Evolutionary conservation across 306 rosid genomes (phyloP).

Genomic region (Crataegus laevigata): DNA sequence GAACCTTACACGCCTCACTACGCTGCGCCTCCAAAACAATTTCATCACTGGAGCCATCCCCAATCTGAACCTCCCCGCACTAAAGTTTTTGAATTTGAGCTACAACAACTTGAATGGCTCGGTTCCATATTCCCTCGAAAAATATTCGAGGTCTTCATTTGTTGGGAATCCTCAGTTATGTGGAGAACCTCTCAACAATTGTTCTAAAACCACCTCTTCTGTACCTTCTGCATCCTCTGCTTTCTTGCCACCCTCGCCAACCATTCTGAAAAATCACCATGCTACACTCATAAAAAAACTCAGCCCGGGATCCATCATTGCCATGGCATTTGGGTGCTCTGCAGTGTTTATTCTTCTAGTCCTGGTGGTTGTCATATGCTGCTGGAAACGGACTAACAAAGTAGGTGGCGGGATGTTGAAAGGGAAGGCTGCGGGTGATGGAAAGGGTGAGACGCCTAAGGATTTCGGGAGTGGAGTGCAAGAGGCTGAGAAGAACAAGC

Average conservation of each 20-base stretch:
- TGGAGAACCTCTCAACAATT: constrained; percentile 54
- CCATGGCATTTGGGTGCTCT: constrained; percentile 43
- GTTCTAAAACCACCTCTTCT: constrained; percentile 32
- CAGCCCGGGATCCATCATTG: constrained; percentile 41
- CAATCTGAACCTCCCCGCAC: constrained; percentile 44
- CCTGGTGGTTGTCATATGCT: constrained; percentile 33
- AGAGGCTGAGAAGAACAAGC: constrained; percentile 70
- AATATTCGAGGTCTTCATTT: constrained; percentile 52
- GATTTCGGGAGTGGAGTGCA: constrained; percentile 85
- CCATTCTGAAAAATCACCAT: constrained; percentile 20
- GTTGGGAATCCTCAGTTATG: constrained; percentile 57
- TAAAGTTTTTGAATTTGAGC: constrained; percentile 56
- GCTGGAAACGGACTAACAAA: constrained; percentile 30
- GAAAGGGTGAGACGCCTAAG: constrained; percentile 52
- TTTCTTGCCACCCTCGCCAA: constrained; percentile 26
- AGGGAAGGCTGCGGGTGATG: constrained; percentile 48
- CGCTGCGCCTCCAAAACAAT: constrained; percentile 56
- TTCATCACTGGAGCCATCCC: constrained; percentile 61
- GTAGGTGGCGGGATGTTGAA: constrained; percentile 35
- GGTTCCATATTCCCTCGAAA: constrained; percentile 51
- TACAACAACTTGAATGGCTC: constrained; percentile 59
- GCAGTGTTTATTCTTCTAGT: constrained; percentile 35
- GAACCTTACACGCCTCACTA: constrained; percentile 52
- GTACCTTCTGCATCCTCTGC: constrained; percentile 41
- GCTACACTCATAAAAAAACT: constrained; percentile 29